Base-by-base conservation (phyloP, 129 eudicot species). In the Calendula officinalis region DNA sequence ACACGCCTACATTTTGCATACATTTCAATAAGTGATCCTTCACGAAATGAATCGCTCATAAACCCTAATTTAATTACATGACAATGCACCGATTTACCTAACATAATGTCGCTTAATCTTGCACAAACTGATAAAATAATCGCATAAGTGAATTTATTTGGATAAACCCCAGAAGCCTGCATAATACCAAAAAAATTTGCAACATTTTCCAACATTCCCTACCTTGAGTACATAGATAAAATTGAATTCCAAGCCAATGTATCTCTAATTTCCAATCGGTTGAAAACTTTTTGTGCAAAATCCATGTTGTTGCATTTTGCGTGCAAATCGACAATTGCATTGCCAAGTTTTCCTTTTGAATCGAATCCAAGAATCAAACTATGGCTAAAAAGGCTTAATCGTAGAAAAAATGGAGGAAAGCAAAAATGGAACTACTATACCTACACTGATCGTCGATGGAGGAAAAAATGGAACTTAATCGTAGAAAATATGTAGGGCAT, bases 1-100 rank as follows among this genome's bases (percentile, higher is more conserved):
- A 91, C 67, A 50, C 50, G 47, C 2, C 77, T 43, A 48, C 88
- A 85, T 80, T 88, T 91, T 1, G 84, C 84, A 65, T 91, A 91
- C 94, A 91, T 77, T 71, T 85, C 98, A 72, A 87, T 79, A 44
- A 91, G 63, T 10, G 98, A 75, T 52, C 98, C 87, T 73, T 77
- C 95, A 75, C 89, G 85, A 58, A 84, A 88, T 0, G 84, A 76
- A 79, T 81, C 70, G 57, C 45, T 65, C 51, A 77, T 73, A 51
- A 73, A 76, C 56, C 96, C 98, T 62, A 64, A 69, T 75, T 91
- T 91, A 10, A 78, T 39, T 61, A 75, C 72, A 65, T 39, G 50
- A 69, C 83, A 83, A 60, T 91, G 98, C 13, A 86, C 69, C 77
- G 67, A 73, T 66, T 67, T 85, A 47, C 98, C 98, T 67, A 81